Base-by-base conservation (phyloP, 768 basidiomycete species). In the Rhizopogon vinicolor region DNA sequence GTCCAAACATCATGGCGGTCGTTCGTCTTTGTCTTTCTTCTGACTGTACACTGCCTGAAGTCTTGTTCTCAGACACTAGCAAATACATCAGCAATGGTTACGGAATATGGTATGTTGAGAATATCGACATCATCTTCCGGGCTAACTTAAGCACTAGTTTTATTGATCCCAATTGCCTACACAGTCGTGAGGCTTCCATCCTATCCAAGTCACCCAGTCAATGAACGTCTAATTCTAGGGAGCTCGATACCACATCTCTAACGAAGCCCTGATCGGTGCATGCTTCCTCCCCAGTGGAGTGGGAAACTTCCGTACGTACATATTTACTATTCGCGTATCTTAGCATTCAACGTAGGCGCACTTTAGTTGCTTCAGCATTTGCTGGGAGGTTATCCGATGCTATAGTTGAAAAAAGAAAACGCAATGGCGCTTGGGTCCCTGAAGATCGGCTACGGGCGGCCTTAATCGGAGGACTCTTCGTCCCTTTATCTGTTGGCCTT, bases 211-310 rank as follows among this genome's bases (percentile, higher is more conserved):
- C 18, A 46, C 10, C 29, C 1, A 14, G 25, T 5, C 18, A 16
- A n/a, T 39, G 37, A 3, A 50, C 13, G 22, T 19, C 3, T 16
- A 8, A 16, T 37, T 35, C 7, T 53, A 86, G 84, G 85, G 82
- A 7, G 70, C 62, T 18, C 72, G 73, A 29, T 87, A 86, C 62
- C 64, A 73, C 33, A 81, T 88, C 48, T 68, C 70, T 3, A 86
- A 83, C 60, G 77, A 82, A 60, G 81, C 79, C 0, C 53, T 82
- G 12, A 75, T 86, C 44, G 84, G 86, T 3, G 76, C 79, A 0
- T 83, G 81, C 58, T 85, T 85, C 69, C 63, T 84, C 1, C 85
- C 84, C 0, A 67, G 70, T n/a, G 85, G 85, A 3, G 40, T 84
- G 9, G 86, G 84, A 9, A 82, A 82, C 59, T 75, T 82, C 56